phyloP scores from a whole-genome alignment of 2,329 filamentous ascomycete genomes.

The Didymella pomorum region DNA sequence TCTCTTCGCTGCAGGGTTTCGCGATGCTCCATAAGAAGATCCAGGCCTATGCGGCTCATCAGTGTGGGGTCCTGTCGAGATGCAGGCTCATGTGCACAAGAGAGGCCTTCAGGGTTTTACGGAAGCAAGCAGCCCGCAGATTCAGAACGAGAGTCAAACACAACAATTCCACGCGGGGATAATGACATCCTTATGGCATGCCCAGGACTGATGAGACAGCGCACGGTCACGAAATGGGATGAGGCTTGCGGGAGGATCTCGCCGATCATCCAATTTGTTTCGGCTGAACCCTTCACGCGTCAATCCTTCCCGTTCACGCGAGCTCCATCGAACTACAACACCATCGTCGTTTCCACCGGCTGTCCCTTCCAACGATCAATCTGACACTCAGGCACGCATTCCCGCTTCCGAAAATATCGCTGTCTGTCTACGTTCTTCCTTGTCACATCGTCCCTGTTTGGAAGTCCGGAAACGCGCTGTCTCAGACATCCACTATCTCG shows the following conservation, averaged over 20 bases:
- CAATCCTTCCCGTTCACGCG: slow-evolving; percentile 13
- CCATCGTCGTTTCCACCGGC: slow-evolving; percentile 15
- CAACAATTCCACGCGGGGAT: not conserved
- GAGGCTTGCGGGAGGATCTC: not conserved
- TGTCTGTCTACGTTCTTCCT: slow-evolving; percentile 8
- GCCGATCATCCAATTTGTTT: slow-evolving; percentile 10
- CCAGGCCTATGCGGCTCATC: not conserved
- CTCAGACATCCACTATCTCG: slow-evolving; percentile 19
- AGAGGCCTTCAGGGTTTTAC: not conserved
- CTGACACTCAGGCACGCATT: slow-evolving; percentile 10
- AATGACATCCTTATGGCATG: not conserved
- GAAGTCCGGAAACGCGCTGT: slow-evolving; percentile 19
- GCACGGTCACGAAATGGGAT: slow-evolving; percentile 1
- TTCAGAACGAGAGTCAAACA: slow-evolving; percentile 1
- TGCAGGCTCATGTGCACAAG: not conserved
- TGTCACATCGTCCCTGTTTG: slow-evolving; percentile 11
- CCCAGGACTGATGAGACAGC: slow-evolving; percentile 3
- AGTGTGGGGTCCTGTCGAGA: not conserved
- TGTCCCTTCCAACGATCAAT: slow-evolving; percentile 14
- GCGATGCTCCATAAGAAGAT: not conserved
- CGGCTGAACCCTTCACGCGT: slow-evolving; percentile 9
- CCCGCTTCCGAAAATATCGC: slow-evolving; percentile 8
- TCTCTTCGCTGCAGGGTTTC: not conserved
- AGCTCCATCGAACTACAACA: slow-evolving; percentile 11
- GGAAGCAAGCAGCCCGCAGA: not conserved